Evolutionary conservation across 306 rosid species (phyloP), one percentile per base, ranked within the genome.

Genomic region (Hippophae rhamnoides): DNA sequence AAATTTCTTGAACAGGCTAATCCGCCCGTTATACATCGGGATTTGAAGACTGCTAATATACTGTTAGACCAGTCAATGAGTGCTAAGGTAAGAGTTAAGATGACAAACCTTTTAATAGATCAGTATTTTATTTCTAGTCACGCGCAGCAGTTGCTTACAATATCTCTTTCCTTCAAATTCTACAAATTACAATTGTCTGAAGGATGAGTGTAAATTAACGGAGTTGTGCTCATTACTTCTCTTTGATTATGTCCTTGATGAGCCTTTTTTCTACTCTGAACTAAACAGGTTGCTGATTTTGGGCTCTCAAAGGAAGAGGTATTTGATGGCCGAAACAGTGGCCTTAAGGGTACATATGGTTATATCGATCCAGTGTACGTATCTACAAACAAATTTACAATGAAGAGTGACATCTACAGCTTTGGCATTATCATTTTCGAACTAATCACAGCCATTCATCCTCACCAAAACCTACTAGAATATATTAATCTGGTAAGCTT

Each of bases 11-110:
- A 78, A 69, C 96, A 92, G 99, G 99, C 98, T 9, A 80, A 71
- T 64, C 98, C 98, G 23, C 98, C 98, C 0, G 88, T 92, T 64
- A 88, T 87, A 78, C 96, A 87, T 70, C 98, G 98, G 1, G 98
- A 92, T 82, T 77, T 92, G 70, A 87, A 92, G 73, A 83, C 95
- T 65, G 95, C 88, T 61, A 92, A 92, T 64, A 92, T 92, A 71
- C 66, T 92, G 83, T 76, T 92, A 41, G 98, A 92, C 70, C 70
- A 60, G 47, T 69, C 79, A 10, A 83, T 85, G 96, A 78, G 95
- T 77, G 98, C 98, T 45, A 92, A 87, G 98, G 98, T 85, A 72
- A 77, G 51, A 38, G 5, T 31, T 31, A 51, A 64, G 12, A 68
- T 41, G 49, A 14, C 45, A 14, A 7, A 52, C 31, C 9, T 52